Evolutionary conservation across 371 early-diverging fungal genomes (phyloP), one percentile per base, ranked within the genome.

Genomic region (Batrachochytrium dendrobatidis): DNA sequence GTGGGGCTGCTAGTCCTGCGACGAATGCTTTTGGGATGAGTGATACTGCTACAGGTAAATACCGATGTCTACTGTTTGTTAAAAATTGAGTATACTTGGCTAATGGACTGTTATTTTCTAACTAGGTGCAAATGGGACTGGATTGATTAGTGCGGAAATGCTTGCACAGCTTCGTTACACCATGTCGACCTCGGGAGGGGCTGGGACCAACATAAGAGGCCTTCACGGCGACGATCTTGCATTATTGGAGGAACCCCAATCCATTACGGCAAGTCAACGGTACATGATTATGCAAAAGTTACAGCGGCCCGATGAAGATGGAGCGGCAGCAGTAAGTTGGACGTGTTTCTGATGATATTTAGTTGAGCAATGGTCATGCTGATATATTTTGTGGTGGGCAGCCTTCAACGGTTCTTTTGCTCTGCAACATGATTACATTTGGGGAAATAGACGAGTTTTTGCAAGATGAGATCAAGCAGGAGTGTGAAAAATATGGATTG

Each of bases 231-330:
- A 62, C 0, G 73, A 75, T 39, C 30, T 48, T 34, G 81, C 80
- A 15, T 73, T 77, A 17, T 70, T 82, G 30, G 87, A 88, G 59
- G 86, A 85, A 56, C 79, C 83, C 62, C 71, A 84, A 62, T 73
- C 79, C 20, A 83, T 85, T 54, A 76, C 66, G 39, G 66, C 70
- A 0, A 83, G 76, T 48, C 80, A 85, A 64, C 73, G 86, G 25
- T 82, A 78, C 59, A 68, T 73, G 31, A 76, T 86, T n/a, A 86
- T 87, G 86, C 86, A 86, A 56, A 85, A 85, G 66, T 67, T 87
- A 29, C 77, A 83, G 53, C 66, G 80, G 39, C 68, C 43, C 3
- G 57, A 60, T 12, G 35, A 24, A 2, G 20, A 59, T 35, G 28
- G 43, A 3, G n/a, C 45, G 8, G 3, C 54, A 18, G 26, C 52